Evolutionary conservation across 352 stramenopile genomes (phyloP).

Genomic region (Globisporangium emineosum): DNA sequence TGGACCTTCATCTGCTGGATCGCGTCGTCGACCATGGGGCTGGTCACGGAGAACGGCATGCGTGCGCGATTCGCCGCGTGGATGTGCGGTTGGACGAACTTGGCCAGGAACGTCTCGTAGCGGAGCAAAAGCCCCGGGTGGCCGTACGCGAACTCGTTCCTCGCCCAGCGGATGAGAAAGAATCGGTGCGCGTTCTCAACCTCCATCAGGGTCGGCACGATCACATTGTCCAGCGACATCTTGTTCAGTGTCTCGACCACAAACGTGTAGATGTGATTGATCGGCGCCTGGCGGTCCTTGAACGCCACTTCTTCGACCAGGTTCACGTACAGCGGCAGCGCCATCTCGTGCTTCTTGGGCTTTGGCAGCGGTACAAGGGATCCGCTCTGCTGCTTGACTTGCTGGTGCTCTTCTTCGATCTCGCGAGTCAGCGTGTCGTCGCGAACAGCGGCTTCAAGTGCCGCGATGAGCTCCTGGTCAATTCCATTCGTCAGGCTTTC

Average conservation of each 20-base stretch:
- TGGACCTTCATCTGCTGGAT: constrained; percentile 48
- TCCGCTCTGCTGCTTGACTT: not conserved
- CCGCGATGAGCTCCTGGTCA: constrained; percentile 22
- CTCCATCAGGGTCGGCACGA: constrained; percentile 45
- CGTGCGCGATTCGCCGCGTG: constrained; percentile 21
- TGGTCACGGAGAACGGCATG: constrained; percentile 12
- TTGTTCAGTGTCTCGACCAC: constrained; percentile 33
- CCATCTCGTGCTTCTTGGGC: constrained; percentile 7
- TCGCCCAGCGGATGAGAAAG: constrained; percentile 39
- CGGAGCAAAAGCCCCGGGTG: constrained; percentile 43
- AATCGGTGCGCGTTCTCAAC: constrained; percentile 28
- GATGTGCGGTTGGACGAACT: constrained; percentile 32
- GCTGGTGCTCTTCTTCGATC: constrained; percentile 5
- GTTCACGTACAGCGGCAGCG: constrained; percentile 46
- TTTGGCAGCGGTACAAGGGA: not conserved
- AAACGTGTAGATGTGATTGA: constrained; percentile 40
- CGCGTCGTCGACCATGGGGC: constrained; percentile 19
- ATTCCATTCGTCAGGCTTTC: constrained; percentile 12
- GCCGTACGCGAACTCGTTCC: constrained; percentile 33
- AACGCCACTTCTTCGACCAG: constrained; percentile 61
- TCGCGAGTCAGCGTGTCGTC: constrained; percentile 15
- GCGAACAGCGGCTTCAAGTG: constrained; percentile 25
- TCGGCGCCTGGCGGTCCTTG: constrained; percentile 28
- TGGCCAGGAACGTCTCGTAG: constrained; percentile 58
- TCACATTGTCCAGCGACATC: constrained; percentile 21